These are phyloP conservation scores for Termitomyces sp. DNA, from an alignment of 768 basidiomycete species.

Conservation along the genomic window DNA sequence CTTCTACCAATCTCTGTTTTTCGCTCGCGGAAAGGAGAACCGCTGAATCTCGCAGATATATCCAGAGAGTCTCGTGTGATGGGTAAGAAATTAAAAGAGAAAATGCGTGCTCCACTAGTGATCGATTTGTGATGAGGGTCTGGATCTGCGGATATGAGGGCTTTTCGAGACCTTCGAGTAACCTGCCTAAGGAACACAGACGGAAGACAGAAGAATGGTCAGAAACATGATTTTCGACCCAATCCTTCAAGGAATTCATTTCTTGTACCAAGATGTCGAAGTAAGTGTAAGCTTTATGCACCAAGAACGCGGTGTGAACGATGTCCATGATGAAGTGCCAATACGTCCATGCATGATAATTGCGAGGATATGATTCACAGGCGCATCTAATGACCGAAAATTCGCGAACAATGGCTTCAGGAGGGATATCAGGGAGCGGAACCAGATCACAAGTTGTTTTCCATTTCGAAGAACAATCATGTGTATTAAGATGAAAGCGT, in stretches of 20 bases:
- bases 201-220: conserved; percentile 64
- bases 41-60: conserved; percentile 38
- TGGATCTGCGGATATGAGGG: not conserved
- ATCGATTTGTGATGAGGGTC: conserved; percentile 1
- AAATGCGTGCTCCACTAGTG: conserved; percentile 35
- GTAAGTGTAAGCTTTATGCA: conserved; percentile 17
- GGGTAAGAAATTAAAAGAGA: conserved; percentile 47
- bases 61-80: conserved; percentile 57
- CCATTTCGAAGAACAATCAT: conserved; percentile 14
- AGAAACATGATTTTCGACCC: conserved; percentile 61
- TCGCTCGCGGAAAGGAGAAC: not conserved
- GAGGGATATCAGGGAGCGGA: conserved; percentile 28
- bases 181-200: conserved; percentile 32
- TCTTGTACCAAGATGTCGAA: conserved; percentile 33
- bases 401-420: conserved; percentile 36
- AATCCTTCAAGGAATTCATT: conserved; percentile 28
- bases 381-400: conserved; percentile 40
- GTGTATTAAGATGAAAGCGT: conserved; percentile 4
- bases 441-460: conserved; percentile 18
- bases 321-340: conserved; percentile 43
- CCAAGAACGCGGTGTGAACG: conserved; percentile 13
- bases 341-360: conserved; percentile 72
- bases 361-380: conserved; percentile 61
- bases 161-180: conserved; percentile 17
- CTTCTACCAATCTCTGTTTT: conserved; percentile 1